phyloP scores from a whole-genome alignment of 2,329 filamentous ascomycete species.

The Talaromyces sp. region DNA sequence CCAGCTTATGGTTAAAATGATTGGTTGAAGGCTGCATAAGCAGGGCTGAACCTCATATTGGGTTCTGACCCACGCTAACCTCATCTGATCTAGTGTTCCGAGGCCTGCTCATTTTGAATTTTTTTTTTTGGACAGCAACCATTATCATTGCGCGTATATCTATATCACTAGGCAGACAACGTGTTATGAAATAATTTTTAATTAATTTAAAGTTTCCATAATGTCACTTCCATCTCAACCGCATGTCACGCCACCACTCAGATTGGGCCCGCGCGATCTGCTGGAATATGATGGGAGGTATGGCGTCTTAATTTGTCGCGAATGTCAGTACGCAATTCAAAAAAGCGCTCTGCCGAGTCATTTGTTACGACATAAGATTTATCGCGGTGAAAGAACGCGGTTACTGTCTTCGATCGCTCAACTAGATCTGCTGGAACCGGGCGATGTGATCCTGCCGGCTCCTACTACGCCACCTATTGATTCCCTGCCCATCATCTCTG shows the following conservation, averaged over 20 bases:
- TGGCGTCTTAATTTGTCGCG: slow-evolving; percentile 4
- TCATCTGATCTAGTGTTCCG: neutral
- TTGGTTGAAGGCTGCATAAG: neutral
- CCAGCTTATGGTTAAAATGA: neutral
- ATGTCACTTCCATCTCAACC: neutral
- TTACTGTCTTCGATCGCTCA: neutral
- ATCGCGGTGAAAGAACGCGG: neutral
- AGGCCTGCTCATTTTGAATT: too few relatives aligned
- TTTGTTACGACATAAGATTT: slow-evolving; percentile 9
- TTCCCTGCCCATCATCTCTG: neutral
- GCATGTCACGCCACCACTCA: neutral
- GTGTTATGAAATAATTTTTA: neutral
- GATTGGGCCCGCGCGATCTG: neutral
- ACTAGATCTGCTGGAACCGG: neutral
- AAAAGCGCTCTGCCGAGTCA: slow-evolving; percentile 6
- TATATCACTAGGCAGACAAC: neutral
- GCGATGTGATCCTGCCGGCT: neutral
- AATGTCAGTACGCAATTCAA: slow-evolving; percentile 10
- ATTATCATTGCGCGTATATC: neutral
- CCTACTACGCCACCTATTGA: neutral
- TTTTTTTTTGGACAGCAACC: neutral
- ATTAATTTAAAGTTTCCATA: neutral
- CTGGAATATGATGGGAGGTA: slow-evolving; percentile 1
- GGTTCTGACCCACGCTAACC: neutral
- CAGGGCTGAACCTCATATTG: neutral